Evolutionary conservation across 345 rosid genomes (phyloP), one percentile per base, ranked within the genome.

Genomic region (Jatropha curcas): DNA sequence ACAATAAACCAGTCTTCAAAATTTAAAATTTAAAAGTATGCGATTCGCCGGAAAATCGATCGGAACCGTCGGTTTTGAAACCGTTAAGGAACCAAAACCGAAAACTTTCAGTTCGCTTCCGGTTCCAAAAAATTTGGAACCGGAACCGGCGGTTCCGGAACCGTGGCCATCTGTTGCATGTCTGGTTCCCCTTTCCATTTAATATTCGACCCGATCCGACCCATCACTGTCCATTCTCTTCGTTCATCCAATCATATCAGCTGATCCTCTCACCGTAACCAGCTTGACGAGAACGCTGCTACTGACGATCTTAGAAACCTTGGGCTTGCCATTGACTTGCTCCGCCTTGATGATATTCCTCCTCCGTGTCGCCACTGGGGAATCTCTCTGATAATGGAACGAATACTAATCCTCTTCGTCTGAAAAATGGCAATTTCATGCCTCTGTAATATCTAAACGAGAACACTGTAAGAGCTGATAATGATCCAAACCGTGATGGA

Each of bases 191-290:
- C n/a, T n/a, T n/a, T n/a, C 78, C 79, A 66, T 70, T 74, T 71
- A 75, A 1, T 30, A 7, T n/a, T 55, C 65, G 22, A 33, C 45
- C 45, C 66, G 53, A n/a, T 24, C 25, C 19, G n/a, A n/a, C n/a
- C n/a, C n/a, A n/a, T n/a, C n/a, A n/a, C n/a, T n/a, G 37, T 27
- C 34, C 33, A 13, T 46, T 30, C 66, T 75, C 82, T 76, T 79
- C 82, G 50, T 76, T 67, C 74, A 64, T 71, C 59, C 61, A 9
- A 71, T 84, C 78, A 55, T 74, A 30, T 20, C 84, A n/a, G n/a
- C 87, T 30, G 98, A 83, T 94, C 97, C 58, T 97, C 98, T 71
- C 98, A 94, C 79, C 98, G 76, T 20, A 92, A 72, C 79, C 98
- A 74, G 82, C 98, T 94, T 43, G 98, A 90, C 60, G 96, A 85